phyloP scores from a whole-genome alignment of 1,284 basidiomycete genomes.

The Ceraceosorus bombacis region DNA sequence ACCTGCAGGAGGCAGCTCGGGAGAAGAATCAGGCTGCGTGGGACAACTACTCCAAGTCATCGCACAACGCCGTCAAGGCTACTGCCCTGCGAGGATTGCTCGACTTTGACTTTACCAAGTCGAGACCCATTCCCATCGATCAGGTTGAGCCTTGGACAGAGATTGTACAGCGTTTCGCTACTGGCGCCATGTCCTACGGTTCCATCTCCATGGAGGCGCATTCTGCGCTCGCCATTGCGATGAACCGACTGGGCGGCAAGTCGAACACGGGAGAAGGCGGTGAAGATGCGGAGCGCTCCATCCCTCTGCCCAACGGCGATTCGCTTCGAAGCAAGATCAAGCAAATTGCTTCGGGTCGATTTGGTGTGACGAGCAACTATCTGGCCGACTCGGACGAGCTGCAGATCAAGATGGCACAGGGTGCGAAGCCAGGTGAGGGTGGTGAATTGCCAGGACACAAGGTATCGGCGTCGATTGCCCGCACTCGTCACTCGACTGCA shows the following conservation, averaged over 20 bases:
- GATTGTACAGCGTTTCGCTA: slow-evolving; percentile 46
- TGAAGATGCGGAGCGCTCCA: slow-evolving; percentile 45
- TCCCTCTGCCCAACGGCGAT: slow-evolving; percentile 44
- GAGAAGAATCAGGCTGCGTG: slow-evolving; percentile 42
- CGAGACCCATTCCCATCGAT: slow-evolving; percentile 40
- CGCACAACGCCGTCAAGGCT: slow-evolving; percentile 37
- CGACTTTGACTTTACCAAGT: slow-evolving; percentile 39
- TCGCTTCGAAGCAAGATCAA: slow-evolving; percentile 46
- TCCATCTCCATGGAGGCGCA: slow-evolving; percentile 46
- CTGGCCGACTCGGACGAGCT: slow-evolving; percentile 44
- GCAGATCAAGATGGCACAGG: slow-evolving; percentile 47
- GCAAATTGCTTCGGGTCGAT: slow-evolving; percentile 45
- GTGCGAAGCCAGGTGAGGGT: slow-evolving; percentile 47
- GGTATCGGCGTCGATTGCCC: slow-evolving; percentile 43
- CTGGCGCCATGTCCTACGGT: slow-evolving; percentile 46
- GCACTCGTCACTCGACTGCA: slow-evolving; percentile 43
- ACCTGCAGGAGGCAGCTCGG: slow-evolving; percentile 42
- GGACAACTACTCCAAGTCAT: slow-evolving; percentile 41
- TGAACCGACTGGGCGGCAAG: slow-evolving; percentile 46
- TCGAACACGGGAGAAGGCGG: slow-evolving; percentile 46
- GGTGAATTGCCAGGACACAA: slow-evolving; percentile 46
- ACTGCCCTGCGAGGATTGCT: slow-evolving; percentile 43
- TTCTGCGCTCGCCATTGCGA: slow-evolving; percentile 42
- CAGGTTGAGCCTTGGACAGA: slow-evolving; percentile 48
- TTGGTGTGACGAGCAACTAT: slow-evolving; percentile 44